phyloP scores from a whole-genome alignment of 2,329 filamentous ascomycete genomes.

The Rugonectria rugulosa region DNA sequence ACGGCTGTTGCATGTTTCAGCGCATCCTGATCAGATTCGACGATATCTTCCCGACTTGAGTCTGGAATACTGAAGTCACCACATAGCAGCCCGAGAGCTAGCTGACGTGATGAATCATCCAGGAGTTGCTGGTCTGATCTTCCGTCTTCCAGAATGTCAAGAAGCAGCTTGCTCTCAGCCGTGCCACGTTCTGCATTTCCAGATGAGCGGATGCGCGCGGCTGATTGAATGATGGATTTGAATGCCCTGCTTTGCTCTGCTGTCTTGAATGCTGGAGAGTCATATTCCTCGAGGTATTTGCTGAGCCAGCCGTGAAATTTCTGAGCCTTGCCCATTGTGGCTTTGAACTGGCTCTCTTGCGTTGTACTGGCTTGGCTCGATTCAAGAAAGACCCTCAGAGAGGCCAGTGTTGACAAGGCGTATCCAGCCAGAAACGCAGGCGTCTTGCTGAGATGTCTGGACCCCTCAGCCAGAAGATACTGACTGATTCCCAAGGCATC shows the following conservation, averaged over 20 bases:
- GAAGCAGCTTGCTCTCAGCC: slow-evolving; percentile 79
- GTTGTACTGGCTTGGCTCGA: slow-evolving; percentile 81
- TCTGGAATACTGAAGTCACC: slow-evolving; percentile 70
- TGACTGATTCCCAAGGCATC: slow-evolving; percentile 87
- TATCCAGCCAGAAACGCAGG: slow-evolving; percentile 85
- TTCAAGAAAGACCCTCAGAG: slow-evolving; percentile 77
- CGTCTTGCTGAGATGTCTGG: slow-evolving; percentile 66
- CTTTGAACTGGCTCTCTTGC: slow-evolving; percentile 82
- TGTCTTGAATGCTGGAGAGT: slow-evolving; percentile 59
- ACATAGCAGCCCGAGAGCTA: slow-evolving; percentile 78
- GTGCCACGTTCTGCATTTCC: slow-evolving; percentile 75
- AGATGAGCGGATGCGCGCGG: slow-evolving; percentile 69
- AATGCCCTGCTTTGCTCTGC: slow-evolving; percentile 64
- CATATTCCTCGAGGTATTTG: slow-evolving; percentile 70
- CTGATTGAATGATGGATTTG: slow-evolving; percentile 71
- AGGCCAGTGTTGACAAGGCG: slow-evolving; percentile 79
- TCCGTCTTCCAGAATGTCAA: slow-evolving; percentile 82
- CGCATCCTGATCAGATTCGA: slow-evolving; percentile 72
- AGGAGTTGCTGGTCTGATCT: slow-evolving; percentile 69
- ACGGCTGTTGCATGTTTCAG: slow-evolving; percentile 69
- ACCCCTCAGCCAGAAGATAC: slow-evolving; percentile 79
- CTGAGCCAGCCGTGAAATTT: slow-evolving; percentile 82
- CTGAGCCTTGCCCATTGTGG: slow-evolving; percentile 78
- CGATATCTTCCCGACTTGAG: slow-evolving; percentile 64
- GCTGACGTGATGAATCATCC: slow-evolving; percentile 71